Evolutionary conservation across 169 alveolate genomes (phyloP), one percentile per base, ranked within the genome.

Genomic region (Plasmodium ovale): DNA sequence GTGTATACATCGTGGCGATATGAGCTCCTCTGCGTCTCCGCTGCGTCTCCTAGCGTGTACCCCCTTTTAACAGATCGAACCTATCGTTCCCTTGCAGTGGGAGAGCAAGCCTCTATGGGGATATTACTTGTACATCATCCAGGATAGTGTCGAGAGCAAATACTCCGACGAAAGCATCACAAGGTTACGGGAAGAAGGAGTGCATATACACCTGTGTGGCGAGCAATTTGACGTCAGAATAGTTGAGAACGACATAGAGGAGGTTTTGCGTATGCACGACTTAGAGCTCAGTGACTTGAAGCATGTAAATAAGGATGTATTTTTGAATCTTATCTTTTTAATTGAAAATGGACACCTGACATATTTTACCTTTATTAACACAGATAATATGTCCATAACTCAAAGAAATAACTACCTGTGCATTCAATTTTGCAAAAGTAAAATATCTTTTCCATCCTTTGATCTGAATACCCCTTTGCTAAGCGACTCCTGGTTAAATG

Each of bases 321-420:
- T 67, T 25, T n/a, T 82, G 39, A 82, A 82, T 56, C 49, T 68
- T 1, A 67, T 82, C 16, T 82, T 82, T 67, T 67, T 82, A 44
- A 68, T 82, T 23, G 90, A 82, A 82, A 82, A 82, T 82, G 90
- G 85, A 14, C 90, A 82, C 31, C 47, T 82, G 19, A 82, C 84
- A 23, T 82, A 82, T 37, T 82, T 82, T 16, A 56, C 53, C 5
- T 68, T 82, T 70, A 69, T 65, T 14, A 68, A 82, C 35, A 82
- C 90, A 3, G 90, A 82, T 5, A 64, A 35, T 70, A 53, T 82
- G 31, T 21, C 49, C 10, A 82, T 82, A 14, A 67, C 6, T n/a
- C 90, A 82, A 44, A 64, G 62, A 59, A 67, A 82, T 71, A 65
- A 82, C 37, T 82, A 68, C 53, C n/a, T 82, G 10, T 67, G 35